Evolutionary conservation across 805 yeast species (phyloP).

Genomic region (Kockiozyma suomiensis): DNA sequence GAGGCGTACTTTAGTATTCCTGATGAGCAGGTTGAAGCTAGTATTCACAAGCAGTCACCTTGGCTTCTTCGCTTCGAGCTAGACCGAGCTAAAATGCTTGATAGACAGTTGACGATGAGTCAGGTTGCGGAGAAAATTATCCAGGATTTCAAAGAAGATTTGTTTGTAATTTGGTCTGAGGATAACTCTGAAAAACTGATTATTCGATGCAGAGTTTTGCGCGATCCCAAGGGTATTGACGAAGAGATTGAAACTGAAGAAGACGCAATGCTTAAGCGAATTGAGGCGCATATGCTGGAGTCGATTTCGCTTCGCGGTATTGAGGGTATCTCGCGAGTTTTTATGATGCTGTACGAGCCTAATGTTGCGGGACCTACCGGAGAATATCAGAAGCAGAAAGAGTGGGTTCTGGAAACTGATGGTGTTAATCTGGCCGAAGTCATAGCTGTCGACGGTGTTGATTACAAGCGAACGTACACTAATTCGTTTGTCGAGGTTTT

Average conservation of each 20-base stretch:
- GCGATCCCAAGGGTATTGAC: slow-evolving; percentile 91
- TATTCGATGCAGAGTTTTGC: slow-evolving; percentile 96
- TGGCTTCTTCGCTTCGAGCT: slow-evolving; percentile 96
- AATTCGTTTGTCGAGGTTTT: slow-evolving; percentile 95
- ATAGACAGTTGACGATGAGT: slow-evolving; percentile 95
- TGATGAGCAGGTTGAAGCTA: slow-evolving; percentile 94
- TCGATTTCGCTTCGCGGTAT: slow-evolving; percentile 95
- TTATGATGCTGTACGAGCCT: slow-evolving; percentile 53
- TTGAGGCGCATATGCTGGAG: slow-evolving; percentile 95
- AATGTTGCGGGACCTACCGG: slow-evolving; percentile 63
- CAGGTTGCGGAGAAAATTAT: slow-evolving; percentile 96
- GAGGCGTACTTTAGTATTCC: slow-evolving; percentile 97
- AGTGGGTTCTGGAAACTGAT: slow-evolving; percentile 98
- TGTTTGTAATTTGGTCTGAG: slow-evolving; percentile 98
- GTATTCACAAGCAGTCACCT: slow-evolving; percentile 92
- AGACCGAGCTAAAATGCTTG: slow-evolving; percentile 98
- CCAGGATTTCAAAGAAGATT: slow-evolving; percentile 88
- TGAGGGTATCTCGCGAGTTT: slow-evolving; percentile 86
- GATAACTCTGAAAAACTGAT: slow-evolving; percentile 96
- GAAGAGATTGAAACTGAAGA: slow-evolving; percentile 90
- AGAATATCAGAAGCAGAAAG: slow-evolving; percentile 84
- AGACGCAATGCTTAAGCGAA: slow-evolving; percentile 91
- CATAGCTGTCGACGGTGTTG: slow-evolving; percentile 93
- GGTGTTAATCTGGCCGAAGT: slow-evolving; percentile 96
- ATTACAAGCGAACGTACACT: slow-evolving; percentile 85